Evolutionary conservation across 129 eudicot species (phyloP).

Genomic region (Deinandra increscens): DNA sequence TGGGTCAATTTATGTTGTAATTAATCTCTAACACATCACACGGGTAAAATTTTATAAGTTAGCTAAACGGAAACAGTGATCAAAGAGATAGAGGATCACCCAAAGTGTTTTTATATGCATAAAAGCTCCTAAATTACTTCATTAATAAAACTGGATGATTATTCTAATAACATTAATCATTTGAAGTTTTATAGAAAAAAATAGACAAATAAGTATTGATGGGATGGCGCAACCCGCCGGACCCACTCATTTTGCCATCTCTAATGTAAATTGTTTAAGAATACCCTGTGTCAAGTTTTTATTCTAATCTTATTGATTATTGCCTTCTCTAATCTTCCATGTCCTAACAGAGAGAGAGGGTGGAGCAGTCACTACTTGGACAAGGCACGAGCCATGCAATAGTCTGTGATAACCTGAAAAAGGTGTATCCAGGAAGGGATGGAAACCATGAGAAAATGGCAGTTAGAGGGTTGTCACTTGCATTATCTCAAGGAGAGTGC

Average conservation of each 20-base stretch:
- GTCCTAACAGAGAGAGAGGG: constrained; percentile 61
- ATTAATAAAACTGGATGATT: neutral
- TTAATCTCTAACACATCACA: neutral
- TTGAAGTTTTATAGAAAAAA: too few species aligned
- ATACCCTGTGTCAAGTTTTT: neutral
- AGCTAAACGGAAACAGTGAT: neutral
- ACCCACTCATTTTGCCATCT: neutral
- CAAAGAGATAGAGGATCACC: neutral
- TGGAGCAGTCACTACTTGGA: constrained; percentile 58
- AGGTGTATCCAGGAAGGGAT: constrained; percentile 76
- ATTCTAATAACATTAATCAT: neutral
- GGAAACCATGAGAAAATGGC: constrained; percentile 89
- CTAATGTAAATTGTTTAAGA: neutral
- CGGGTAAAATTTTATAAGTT: neutral
- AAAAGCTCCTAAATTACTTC: neutral
- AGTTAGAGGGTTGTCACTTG: constrained; percentile 84
- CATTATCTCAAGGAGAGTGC: constrained; percentile 80
- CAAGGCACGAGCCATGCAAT: constrained; percentile 53
- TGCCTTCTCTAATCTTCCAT: neutral
- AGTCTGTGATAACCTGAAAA: constrained; percentile 67
- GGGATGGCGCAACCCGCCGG: neutral
- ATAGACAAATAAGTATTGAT: neutral
- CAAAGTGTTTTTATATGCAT: neutral
- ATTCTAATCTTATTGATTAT: neutral
- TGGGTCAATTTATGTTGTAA: neutral